phyloP scores from a whole-genome alignment of 140 eudicot genomes.

The Cichorium intybus region DNA sequence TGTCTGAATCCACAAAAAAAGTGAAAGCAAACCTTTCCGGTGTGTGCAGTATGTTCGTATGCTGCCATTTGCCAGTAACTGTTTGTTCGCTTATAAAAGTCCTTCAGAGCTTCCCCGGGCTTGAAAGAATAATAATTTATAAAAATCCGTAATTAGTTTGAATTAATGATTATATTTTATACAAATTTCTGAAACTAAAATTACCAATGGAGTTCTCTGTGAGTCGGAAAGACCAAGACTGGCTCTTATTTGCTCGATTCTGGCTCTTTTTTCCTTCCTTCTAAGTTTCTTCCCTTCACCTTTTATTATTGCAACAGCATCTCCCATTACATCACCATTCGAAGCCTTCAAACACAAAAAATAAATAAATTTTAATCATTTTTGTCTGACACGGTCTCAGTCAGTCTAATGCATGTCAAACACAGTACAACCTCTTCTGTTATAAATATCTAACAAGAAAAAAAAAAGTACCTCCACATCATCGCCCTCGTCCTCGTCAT shows the following conservation, averaged over 20 bases:
- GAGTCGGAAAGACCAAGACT: slow-evolving; percentile 98
- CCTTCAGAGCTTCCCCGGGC: slow-evolving; percentile 96
- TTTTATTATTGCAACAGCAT: slow-evolving; percentile 87
- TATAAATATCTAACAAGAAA: background rate
- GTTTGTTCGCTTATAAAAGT: slow-evolving; percentile 91
- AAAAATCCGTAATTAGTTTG: slow-evolving; percentile 7
- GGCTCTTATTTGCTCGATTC: slow-evolving; percentile 98
- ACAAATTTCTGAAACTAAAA: background rate
- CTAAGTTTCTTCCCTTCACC: slow-evolving; percentile 84
- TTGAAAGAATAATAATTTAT: slow-evolving; percentile 30
- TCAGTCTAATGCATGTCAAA: background rate
- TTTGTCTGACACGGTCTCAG: background rate
- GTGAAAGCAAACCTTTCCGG: slow-evolving; percentile 76
- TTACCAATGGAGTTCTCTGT: slow-evolving; percentile 92
- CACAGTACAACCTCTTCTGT: background rate
- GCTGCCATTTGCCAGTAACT: slow-evolving; percentile 99
- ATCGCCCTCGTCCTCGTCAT: slow-evolving; percentile 43
- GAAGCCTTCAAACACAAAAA: slow-evolving; percentile 40
- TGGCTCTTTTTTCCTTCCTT: slow-evolving; percentile 86
- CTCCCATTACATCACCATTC: slow-evolving; percentile 57
- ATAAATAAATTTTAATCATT: background rate
- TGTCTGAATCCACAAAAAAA: background rate
- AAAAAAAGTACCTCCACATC: slow-evolving; percentile 40
- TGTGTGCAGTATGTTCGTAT: slow-evolving; percentile 95
- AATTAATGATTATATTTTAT: background rate